Evolutionary conservation across 495 filamentous ascomycete species (phyloP), one percentile per base, ranked within the genome.

Genomic region (Neurospora sp.): DNA sequence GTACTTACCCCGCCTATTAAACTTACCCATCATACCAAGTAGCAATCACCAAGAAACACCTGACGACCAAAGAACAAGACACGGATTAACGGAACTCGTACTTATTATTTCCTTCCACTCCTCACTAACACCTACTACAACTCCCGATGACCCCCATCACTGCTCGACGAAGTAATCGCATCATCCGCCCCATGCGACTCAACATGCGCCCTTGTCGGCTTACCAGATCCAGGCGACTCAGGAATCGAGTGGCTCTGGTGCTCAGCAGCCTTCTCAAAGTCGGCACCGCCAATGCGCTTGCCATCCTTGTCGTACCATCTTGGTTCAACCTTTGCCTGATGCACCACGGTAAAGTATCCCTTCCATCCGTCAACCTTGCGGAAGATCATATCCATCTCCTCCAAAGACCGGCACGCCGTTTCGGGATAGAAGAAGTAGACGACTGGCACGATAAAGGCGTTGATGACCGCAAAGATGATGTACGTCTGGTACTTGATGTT

Each of bases 361-460:
- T 82, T 84, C 70, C 84, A 85, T 27, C 82, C 80, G 18, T 77
- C 60, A 2, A 81, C 80, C 79, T 91, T 92, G 79, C 85, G 87
- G 87, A 94, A 94, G 75, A 94, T 92, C 74, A 82, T 83, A 78
- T 93, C 91, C 87, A 93, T 90, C 78, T 93, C 91, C 76, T 94
- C 92, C 35, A 94, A 85, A 4, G 88, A 91, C 39, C 91, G 90
- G 78, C 89, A 89, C 23, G 90, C 89, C 4, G 92, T 94, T 79
- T 93, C 91, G 0, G 91, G 91, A 79, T 91, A 93, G 87, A 93
- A 91, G 85, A 92, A 91, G 82, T 90, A 93, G 70, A 91, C 86
- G 7, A 88, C 84, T 0, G 90, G 91, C 72, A 93, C 84, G 78
- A 93, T 92, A 78, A 87, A 85, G 69, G 89, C 90, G 80, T 93